Base-by-base conservation (phyloP, 2,329 filamentous ascomycete species). In the Leptographium galeiforme region DNA sequence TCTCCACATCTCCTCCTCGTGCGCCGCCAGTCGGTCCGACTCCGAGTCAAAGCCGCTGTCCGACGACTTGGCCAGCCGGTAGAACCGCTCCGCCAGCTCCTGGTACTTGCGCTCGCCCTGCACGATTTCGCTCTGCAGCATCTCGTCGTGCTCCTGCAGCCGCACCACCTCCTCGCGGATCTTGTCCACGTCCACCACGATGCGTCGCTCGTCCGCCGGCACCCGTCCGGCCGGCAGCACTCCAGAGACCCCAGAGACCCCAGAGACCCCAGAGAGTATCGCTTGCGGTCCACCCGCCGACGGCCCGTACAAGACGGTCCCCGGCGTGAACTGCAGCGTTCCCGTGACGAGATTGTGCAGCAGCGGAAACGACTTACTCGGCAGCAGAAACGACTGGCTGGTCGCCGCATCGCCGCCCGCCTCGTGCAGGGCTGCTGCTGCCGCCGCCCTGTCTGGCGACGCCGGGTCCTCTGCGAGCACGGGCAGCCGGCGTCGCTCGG, bases 151-250 rank as follows among this genome's bases (percentile, higher is more conserved):
- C 48, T 60, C 59, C 52, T 59, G 58, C 46, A 60, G 56, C 12
- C 57, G 56, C 14, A 54, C 50, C 6, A 64, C 63, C 62, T 69
- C 52, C 44, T 68, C 51, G 58, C 64, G 51, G 61, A 65, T 50
- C 58, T 67, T 53, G 56, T 68, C 53, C 61, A 68, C 55, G 63
- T 67, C 57, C 62, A 70, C 57, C 53, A 60, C 58, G 16, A 60
- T 60, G 49, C 60, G 55, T 47, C 55, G 55, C 45, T 60, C 60
- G 52, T 61, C 59, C 1, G 56, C 53, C 0, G 60, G 57, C 4
- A 59, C 3, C 1, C 36, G 53, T 1, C 54, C 58, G 0, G 57
- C 38, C 19, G 56, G 57, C 43, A 59, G 53, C 48, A 51, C 13
- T 40, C 52, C 53, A 55, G 56, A n/a, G n/a, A n/a, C n/a, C n/a